Evolutionary conservation across 2,329 filamentous ascomycete species (phyloP).

Genomic region (Sarocladium strictum): DNA sequence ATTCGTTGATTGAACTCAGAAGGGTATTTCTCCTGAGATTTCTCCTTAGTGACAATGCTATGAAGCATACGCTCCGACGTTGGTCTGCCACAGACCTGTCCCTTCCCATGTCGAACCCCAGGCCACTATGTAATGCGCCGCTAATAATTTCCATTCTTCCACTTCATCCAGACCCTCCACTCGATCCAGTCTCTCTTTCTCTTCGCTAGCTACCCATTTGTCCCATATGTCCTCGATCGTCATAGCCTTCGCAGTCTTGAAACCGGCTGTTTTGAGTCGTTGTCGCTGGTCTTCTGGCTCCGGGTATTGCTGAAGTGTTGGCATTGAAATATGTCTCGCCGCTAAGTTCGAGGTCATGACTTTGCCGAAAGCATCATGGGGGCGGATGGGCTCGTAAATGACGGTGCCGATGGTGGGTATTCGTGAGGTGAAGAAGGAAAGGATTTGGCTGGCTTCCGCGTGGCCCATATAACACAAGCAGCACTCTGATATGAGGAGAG

Average conservation of each 20-base stretch:
- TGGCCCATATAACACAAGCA: slow-evolving; percentile 84
- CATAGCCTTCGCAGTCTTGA: slow-evolving; percentile 37
- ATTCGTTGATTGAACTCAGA: too few relatives aligned
- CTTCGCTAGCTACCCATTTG: slow-evolving; percentile 60
- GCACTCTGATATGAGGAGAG: slow-evolving; percentile 87
- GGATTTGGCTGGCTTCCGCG: slow-evolving; percentile 54
- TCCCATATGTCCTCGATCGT: slow-evolving; percentile 63
- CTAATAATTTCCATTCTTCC: slow-evolving; percentile 86
- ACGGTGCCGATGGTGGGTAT: slow-evolving; percentile 52
- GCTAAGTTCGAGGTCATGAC: slow-evolving; percentile 92
- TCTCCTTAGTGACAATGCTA: not conserved
- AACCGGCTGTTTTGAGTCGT: slow-evolving; percentile 62
- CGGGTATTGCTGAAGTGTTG: slow-evolving; percentile 70
- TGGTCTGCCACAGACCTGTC: not conserved
- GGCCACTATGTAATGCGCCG: slow-evolving; percentile 80
- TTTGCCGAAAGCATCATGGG: slow-evolving; percentile 78
- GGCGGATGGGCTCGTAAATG: slow-evolving; percentile 84
- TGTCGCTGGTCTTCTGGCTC: slow-evolving; percentile 61
- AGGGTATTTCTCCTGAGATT: not conserved
- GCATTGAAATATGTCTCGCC: slow-evolving; percentile 74
- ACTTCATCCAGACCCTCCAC: slow-evolving; percentile 91
- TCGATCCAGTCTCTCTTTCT: slow-evolving; percentile 72
- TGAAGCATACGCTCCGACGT: not conserved
- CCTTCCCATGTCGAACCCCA: slow-evolving; percentile 66
- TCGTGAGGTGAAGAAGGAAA: slow-evolving; percentile 56